Evolutionary conservation across 1,139 yeast genomes (phyloP).

Genomic region (Diutina catenulata): DNA sequence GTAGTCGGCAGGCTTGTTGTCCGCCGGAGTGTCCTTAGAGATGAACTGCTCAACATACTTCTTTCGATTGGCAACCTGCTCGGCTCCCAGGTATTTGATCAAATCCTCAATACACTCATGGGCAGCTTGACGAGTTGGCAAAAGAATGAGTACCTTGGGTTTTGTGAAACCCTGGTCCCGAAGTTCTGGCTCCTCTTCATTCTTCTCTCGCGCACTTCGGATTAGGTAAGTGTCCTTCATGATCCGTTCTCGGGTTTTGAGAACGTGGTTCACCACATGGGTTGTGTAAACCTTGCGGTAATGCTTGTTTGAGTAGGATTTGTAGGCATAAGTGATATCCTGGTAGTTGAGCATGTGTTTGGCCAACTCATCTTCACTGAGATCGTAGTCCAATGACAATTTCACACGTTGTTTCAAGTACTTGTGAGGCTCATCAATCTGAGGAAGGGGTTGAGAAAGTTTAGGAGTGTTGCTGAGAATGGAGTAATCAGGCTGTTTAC

Average conservation of each 20-base stretch:
- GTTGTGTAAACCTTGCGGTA: slow-evolving; percentile 55
- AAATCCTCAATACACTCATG: slow-evolving; percentile 56
- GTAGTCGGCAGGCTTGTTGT: slow-evolving; percentile 73
- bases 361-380: slow-evolving; percentile 20
- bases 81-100: slow-evolving; percentile 51
- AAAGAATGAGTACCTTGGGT: slow-evolving; percentile 71
- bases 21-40: slow-evolving; percentile 40
- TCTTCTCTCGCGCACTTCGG: slow-evolving; percentile 29
- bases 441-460: slow-evolving; percentile 20
- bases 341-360: slow-evolving; percentile 62
- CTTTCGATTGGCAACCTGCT: slow-evolving; percentile 71
- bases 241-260: slow-evolving; percentile 74
- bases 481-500: slow-evolving; percentile 11
- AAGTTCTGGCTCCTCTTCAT: slow-evolving; percentile 45
- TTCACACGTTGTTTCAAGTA: slow-evolving; percentile 1
- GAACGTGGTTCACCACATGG: slow-evolving; percentile 74
- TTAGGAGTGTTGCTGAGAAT: slow-evolving; percentile 17
- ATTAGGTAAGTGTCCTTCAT: slow-evolving; percentile 61
- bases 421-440: slow-evolving; percentile 4
- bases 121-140: slow-evolving; percentile 80
- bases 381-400: slow-evolving; percentile 7
- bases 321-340: slow-evolving; percentile 58
- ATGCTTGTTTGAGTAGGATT: slow-evolving; percentile 24
- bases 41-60: slow-evolving; percentile 65
- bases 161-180: slow-evolving; percentile 94